These are phyloP conservation scores for Calonectria ilicicola DNA, from an alignment of 2,329 filamentous ascomycete species.

Conservation along the genomic window DNA sequence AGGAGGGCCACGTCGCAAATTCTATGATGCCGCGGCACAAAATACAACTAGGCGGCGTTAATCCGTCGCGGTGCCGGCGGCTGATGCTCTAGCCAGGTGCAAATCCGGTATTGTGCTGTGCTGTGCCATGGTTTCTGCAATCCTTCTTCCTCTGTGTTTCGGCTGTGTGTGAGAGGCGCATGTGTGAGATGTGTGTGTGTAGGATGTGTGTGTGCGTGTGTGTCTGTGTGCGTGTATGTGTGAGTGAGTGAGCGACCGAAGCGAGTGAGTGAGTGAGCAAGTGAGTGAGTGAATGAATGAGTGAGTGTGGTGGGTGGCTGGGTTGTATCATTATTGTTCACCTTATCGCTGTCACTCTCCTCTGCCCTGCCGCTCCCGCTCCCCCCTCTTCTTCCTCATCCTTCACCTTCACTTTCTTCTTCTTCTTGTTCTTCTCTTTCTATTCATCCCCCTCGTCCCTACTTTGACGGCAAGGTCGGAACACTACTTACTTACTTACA, in stretches of 20 bases:
- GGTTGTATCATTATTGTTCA: background rate
- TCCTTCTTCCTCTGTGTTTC: background rate
- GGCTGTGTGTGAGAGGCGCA: background rate
- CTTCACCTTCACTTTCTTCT: background rate
- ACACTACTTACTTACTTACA: background rate
- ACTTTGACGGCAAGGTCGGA: background rate
- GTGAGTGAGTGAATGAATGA: background rate
- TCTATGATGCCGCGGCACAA: background rate
- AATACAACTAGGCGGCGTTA: conserved; percentile 30
- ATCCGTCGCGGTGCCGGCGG: conserved; percentile 31
- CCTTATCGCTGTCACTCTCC: conserved; percentile 1
- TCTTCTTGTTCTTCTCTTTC: background rate
- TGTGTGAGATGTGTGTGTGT: too few species aligned
- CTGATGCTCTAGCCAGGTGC: conserved; percentile 23
- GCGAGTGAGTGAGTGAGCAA: background rate
- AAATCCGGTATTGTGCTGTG: conserved; percentile 21
- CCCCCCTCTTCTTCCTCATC: background rate
- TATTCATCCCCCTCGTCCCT: background rate
- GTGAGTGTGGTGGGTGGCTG: background rate
- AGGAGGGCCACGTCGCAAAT: conserved; percentile 15
- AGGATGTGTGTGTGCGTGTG: background rate
- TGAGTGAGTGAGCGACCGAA: background rate
- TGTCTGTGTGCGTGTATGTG: too few species aligned
- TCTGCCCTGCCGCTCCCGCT: conserved; percentile 21
- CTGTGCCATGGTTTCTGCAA: conserved; percentile 23